Percentiles rank a stretch among this genome's conserved stretches.
Evolutionary conservation across 352 stramenopile species (phyloP).

Genomic region (Globisporangium cederbergense): DNA sequence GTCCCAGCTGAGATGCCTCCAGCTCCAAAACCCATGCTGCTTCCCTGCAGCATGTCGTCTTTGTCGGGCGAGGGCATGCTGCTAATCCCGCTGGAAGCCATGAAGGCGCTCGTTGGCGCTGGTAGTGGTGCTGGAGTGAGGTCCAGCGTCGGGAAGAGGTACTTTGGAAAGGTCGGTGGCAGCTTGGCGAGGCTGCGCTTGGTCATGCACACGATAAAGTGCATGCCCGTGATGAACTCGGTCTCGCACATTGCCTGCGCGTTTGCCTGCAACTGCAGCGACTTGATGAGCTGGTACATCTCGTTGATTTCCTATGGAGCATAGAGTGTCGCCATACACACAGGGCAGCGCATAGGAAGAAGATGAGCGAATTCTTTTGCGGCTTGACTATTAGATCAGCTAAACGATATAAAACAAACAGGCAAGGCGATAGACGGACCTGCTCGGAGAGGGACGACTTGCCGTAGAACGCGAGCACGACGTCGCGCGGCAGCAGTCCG

Average conservation of each 20-base stretch:
- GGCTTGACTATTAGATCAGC: not conserved
- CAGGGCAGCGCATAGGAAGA: not conserved
- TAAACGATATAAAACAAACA: not conserved
- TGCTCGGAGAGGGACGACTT: constrained; percentile 50
- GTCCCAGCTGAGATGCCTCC: not conserved
- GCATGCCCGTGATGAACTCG: constrained; percentile 72
- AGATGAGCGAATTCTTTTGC: not conserved
- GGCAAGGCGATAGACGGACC: constrained; percentile 9
- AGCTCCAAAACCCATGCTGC: constrained; percentile 1
- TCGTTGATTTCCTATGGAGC: constrained; percentile 34
- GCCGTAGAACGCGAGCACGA: constrained; percentile 49
- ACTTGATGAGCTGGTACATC: constrained; percentile 49
- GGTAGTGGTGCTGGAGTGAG: constrained; percentile 25
- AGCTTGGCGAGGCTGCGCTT: constrained; percentile 57
- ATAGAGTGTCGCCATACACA: not conserved
- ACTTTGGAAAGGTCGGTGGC: constrained; percentile 43
- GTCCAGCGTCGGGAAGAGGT: constrained; percentile 64
- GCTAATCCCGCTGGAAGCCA: constrained; percentile 21
- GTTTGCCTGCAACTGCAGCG: constrained; percentile 32
- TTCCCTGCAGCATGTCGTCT: constrained; percentile 5
- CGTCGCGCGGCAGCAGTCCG: constrained; percentile 21
- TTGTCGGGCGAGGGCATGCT: constrained; percentile 39
- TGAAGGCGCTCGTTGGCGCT: not conserved
- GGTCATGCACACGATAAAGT: constrained; percentile 78
- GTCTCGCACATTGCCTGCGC: constrained; percentile 33